Evolutionary conservation across 768 basidiomycete genomes (phyloP).

Genomic region (Leucosporidium yakuticum): DNA sequence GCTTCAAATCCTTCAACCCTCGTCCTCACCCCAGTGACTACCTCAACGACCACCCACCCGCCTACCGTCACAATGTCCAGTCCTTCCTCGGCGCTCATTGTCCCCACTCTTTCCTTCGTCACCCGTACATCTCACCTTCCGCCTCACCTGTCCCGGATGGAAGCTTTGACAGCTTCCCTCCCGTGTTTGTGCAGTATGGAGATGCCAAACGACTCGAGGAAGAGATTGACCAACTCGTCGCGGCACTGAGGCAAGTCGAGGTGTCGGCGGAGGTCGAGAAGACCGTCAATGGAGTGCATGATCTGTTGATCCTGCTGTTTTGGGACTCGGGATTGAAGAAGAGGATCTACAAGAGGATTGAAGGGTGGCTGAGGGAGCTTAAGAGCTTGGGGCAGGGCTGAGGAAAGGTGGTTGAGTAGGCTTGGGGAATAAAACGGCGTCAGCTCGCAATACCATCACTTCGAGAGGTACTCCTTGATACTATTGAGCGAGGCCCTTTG

Average conservation of each 20-base stretch:
- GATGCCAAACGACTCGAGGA: conserved; percentile 28
- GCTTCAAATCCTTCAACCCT: conserved; percentile 10
- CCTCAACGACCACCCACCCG: conserved; percentile 26
- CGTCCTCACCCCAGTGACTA: conserved; percentile 31
- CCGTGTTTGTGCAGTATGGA: conserved; percentile 29
- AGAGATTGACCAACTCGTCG: conserved; percentile 25
- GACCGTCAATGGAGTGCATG: conserved; percentile 25
- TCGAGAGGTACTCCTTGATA: too few species aligned
- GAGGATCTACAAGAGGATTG: conserved; percentile 9
- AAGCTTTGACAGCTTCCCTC: conserved; percentile 19
- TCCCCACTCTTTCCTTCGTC: conserved; percentile 13
- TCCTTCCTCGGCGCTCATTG: conserved; percentile 27
- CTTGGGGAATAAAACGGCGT: too few species aligned
- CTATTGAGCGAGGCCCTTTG: too few species aligned
- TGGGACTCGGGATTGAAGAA: conserved; percentile 24
- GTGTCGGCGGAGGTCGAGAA: conserved; percentile 27
- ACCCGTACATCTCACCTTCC: conserved; percentile 29
- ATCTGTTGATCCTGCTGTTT: conserved; percentile 25
- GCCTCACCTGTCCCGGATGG: conserved; percentile 19
- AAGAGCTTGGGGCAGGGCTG: too few species aligned
- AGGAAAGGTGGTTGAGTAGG: too few species aligned
- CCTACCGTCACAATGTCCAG: conserved; percentile 21
- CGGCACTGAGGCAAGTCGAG: conserved; percentile 8
- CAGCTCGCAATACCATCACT: too few species aligned
- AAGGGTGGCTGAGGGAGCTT: conserved; percentile 10